Base-by-base conservation (phyloP, 768 basidiomycete species). In the Trametes punicea region DNA sequence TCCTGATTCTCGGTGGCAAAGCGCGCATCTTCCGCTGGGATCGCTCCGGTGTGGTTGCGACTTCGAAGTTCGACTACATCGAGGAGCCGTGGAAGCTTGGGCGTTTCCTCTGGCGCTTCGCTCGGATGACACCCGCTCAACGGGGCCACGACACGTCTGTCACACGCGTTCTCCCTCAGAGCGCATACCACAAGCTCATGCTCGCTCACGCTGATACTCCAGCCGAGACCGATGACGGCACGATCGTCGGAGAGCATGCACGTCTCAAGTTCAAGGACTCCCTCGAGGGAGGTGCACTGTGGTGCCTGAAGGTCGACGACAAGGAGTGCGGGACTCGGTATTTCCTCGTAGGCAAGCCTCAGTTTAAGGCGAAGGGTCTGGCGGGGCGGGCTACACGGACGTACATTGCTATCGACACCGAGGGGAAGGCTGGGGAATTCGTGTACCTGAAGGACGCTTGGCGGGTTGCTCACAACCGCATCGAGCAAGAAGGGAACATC, bases 21-120 rank as follows among this genome's bases (percentile, higher is more conserved):
- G 48, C 49, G 3, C 55, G 55, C 10, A 27, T 57, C 48, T 8
- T 57, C 18, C 49, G 40, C 23, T 50, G 40, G 41, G 55, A 57
- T 31, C 40, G 55, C 6, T 18, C 55, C 10, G 40, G 41, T 6
- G 21, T 46, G n/a, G 8, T 57, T 27, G 25, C 25, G 9, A 51
- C 48, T 5, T 23, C 38, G 13, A 40, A 39, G 30, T 51, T 57
- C 45, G 29, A 57, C 44, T 57, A 57, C 50, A 21, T 20, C 6
- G 10, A 29, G 18, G 15, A 57, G 1, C 49, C 56, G 5, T 7
- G 13, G 11, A 25, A 18, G 33, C 56, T 57, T 20, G 26, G 20
- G 26, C 15, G 21, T 2, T 51, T 57, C 49, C 16, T 57, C 36
- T 57, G 42, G 49, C 42, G 42, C n/a, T 33, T 51, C 26, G 26